A percentile compares a stretch with the other conserved stretches of the same genome.
Evolutionary conservation across 2,329 filamentous ascomycete genomes (phyloP).

Genomic region (Capronia americana): DNA sequence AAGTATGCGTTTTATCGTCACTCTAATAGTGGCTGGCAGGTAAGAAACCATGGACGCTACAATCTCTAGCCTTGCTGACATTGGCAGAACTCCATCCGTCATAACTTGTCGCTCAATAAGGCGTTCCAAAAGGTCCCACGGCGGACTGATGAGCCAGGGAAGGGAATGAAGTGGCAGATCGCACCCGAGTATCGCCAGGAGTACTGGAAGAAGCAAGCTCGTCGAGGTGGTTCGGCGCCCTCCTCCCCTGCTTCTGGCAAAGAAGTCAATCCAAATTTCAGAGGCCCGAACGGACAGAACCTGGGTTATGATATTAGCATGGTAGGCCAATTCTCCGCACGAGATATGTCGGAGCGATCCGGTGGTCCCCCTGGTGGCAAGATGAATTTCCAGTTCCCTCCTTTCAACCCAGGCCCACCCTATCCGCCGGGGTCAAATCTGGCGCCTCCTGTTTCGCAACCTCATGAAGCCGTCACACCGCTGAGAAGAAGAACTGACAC

Average conservation of each 20-base stretch:
- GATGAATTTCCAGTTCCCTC: slow-evolving; percentile 34
- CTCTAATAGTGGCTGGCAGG: slow-evolving; percentile 89
- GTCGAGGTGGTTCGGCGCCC: slow-evolving; percentile 51
- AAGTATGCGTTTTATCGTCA: slow-evolving; percentile 93
- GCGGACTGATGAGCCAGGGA: slow-evolving; percentile 92
- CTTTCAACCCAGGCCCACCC: slow-evolving; percentile 28
- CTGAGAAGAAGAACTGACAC: slow-evolving; percentile 50
- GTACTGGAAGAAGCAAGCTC: slow-evolving; percentile 73
- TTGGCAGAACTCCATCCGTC: slow-evolving; percentile 85
- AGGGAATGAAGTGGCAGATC: slow-evolving; percentile 99
- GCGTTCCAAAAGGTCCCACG: slow-evolving; percentile 92
- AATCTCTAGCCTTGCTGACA: slow-evolving; percentile 11
- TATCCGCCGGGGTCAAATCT: slow-evolving; percentile 32
- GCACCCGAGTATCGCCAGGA: slow-evolving; percentile 82
- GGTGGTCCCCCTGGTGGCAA: slow-evolving; percentile 26
- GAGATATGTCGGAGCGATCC: slow-evolving; percentile 24
- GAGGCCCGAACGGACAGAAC: slow-evolving; percentile 46
- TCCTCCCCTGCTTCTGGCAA: slow-evolving; percentile 53
- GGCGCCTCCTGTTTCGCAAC: slow-evolving; percentile 50
- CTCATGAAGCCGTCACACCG: slow-evolving; percentile 55
- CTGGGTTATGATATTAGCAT: slow-evolving; percentile 43
- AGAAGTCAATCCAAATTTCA: slow-evolving; percentile 48
- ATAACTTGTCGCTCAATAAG: slow-evolving; percentile 95
- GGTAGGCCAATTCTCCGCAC: slow-evolving; percentile 50
- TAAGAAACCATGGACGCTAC: slow-evolving; percentile 50